Conservation (phyloP, 345 rosid species). For the Citrus cavaleriei region DNA sequence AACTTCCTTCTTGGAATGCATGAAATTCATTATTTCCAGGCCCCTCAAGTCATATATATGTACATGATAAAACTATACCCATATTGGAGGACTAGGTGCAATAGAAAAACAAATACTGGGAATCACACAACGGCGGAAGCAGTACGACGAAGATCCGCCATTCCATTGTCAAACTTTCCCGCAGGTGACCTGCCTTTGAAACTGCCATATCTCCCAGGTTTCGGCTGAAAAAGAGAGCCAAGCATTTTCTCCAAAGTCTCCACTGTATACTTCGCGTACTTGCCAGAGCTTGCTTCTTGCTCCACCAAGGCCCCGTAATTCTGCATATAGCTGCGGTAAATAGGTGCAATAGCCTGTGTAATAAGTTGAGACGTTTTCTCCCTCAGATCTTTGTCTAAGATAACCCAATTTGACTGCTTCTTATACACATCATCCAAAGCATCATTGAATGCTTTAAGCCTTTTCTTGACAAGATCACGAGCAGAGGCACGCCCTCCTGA, state of each 20-base stretch:
- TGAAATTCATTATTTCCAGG: not conserved
- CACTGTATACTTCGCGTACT: slow-evolving; percentile 85
- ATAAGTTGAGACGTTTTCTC: slow-evolving; percentile 78
- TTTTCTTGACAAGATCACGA: slow-evolving; percentile 97
- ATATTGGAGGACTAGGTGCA: not conserved
- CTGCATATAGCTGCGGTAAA: slow-evolving; percentile 97
- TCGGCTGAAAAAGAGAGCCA: slow-evolving; percentile 69
- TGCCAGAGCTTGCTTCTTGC: slow-evolving; percentile 77
- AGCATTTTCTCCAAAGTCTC: slow-evolving; percentile 84
- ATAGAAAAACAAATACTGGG: not conserved
- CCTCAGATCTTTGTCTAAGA: slow-evolving; percentile 83
- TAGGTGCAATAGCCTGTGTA: slow-evolving; percentile 76
- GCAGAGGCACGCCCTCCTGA: slow-evolving; percentile 99
- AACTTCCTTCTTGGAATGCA: slow-evolving; percentile 11
- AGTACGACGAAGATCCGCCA: slow-evolving; percentile 66
- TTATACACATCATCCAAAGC: slow-evolving; percentile 83
- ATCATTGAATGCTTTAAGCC: slow-evolving; percentile 80
- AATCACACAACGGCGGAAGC: slow-evolving; percentile 67
- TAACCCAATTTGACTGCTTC: slow-evolving; percentile 75
- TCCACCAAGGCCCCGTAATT: slow-evolving; percentile 94
- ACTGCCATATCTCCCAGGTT: slow-evolving; percentile 79
- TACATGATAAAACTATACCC: slow-evolving; percentile 20
- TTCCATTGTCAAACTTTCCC: slow-evolving; percentile 50
- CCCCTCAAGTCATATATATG: slow-evolving; percentile 22
- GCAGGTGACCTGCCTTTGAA: slow-evolving; percentile 64